Evolutionary conservation across 1,139 yeast genomes (phyloP).

Genomic region (Debaryomyces udenii): DNA sequence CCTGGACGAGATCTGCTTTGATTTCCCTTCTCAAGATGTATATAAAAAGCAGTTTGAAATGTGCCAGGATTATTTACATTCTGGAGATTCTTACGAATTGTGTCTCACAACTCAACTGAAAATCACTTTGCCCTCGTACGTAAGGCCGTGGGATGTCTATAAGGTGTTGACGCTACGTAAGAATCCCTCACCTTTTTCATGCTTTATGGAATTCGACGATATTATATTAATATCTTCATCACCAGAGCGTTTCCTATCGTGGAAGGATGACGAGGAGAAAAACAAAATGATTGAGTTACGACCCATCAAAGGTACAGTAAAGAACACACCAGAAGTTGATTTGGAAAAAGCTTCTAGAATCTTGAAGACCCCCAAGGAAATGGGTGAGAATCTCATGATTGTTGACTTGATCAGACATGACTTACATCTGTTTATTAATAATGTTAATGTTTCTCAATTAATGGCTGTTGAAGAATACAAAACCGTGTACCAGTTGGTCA

Average conservation of each 20-base stretch:
- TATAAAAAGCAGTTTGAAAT: conserved; percentile 59
- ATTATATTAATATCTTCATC: conserved; percentile 80
- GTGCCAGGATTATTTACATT: conserved; percentile 70
- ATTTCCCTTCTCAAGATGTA: conserved; percentile 54
- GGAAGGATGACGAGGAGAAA: conserved; percentile 48
- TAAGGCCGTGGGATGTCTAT: conserved; percentile 78
- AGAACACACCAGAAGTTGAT: conserved; percentile 57
- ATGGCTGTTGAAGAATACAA: conserved; percentile 94
- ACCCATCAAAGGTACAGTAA: conserved; percentile 96
- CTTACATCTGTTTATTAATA: conserved; percentile 65
- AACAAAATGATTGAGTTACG: conserved; percentile 68
- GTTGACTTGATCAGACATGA: conserved; percentile 95
- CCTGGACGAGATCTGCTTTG: conserved; percentile 34
- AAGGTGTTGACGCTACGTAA: conserved; percentile 61
- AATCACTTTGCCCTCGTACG: conserved; percentile 48
- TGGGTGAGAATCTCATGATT: conserved; percentile 96
- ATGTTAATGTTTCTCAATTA: conserved; percentile 72
- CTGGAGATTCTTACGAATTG: conserved; percentile 93
- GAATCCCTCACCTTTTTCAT: conserved; percentile 94
- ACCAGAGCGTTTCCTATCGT: conserved; percentile 88
- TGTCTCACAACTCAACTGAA: conserved; percentile 84
- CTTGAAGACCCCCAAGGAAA: conserved; percentile 84
- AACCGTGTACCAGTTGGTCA: conserved; percentile 88
- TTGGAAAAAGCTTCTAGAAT: conserved; percentile 62
- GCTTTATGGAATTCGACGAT: conserved; percentile 76